phyloP scores from a whole-genome alignment of 176 grass and related monocot species.

The Aegilops umbellulata region DNA sequence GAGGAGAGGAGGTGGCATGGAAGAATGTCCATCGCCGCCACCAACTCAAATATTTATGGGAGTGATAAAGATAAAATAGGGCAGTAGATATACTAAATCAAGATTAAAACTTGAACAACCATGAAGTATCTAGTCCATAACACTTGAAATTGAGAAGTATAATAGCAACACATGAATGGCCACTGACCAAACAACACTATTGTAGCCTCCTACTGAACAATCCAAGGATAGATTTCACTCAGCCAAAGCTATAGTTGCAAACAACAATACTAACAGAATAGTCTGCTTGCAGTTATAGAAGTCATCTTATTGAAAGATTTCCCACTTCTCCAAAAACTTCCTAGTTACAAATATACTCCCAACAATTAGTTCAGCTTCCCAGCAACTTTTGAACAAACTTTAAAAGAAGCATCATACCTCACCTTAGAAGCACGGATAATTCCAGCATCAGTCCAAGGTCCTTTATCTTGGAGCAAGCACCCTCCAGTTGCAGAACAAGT shows the following conservation, averaged over 20 bases:
- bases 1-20: background rate
- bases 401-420: constrained; percentile 33
- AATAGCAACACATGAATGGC: constrained; percentile 11
- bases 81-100: constrained; percentile 12
- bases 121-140: constrained; percentile 14
- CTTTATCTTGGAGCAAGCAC: constrained; percentile 88
- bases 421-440: constrained; percentile 65
- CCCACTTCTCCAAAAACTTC: constrained; percentile 48
- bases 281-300: constrained; percentile 16
- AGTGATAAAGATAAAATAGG: constrained; percentile 15
- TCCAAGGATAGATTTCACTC: background rate
- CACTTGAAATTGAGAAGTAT: background rate
- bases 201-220: constrained; percentile 1
- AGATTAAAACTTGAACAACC: constrained; percentile 16
- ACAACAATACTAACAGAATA: constrained; percentile 10
- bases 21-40: background rate
- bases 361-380: constrained; percentile 19
- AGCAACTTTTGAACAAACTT: constrained; percentile 22
- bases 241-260: constrained; percentile 2
- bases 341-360: constrained; percentile 35
- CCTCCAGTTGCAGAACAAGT: constrained; percentile 64
- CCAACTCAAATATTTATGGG: background rate
- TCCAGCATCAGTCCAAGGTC: constrained; percentile 69
- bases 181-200: constrained; percentile 24
- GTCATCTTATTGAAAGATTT: constrained; percentile 32